Conservation (phyloP, 1,284 basidiomycete genomes). For the Neotropicomus parvogracilis region DNA sequence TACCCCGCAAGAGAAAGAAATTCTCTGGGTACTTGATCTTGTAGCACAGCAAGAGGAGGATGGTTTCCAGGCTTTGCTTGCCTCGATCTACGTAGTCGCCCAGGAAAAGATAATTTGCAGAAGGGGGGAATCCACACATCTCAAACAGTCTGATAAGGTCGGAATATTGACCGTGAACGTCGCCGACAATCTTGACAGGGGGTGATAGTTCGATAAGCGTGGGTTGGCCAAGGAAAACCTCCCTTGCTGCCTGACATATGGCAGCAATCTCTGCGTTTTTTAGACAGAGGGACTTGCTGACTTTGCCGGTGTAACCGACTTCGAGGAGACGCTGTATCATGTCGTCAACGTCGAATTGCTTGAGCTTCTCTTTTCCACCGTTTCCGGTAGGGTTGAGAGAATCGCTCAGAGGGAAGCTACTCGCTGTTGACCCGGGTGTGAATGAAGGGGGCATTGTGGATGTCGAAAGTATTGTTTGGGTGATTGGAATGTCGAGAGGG, state of each 20-base stretch:
- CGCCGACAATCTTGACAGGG: conserved; percentile 98
- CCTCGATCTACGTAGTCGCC: conserved; percentile 99
- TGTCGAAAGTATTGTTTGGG: conserved; percentile 72
- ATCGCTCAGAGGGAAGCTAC: conserved; percentile 39
- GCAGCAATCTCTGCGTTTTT: conserved; percentile 97
- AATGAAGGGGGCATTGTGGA: conserved; percentile 39
- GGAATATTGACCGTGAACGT: conserved; percentile 98
- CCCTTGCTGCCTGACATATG: conserved; percentile 94
- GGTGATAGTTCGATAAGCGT: conserved; percentile 97
- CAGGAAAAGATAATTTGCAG: conserved; percentile 97
- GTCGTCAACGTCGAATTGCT: conserved; percentile 91
- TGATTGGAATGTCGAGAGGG: conserved; percentile 72
- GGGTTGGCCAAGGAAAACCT: conserved; percentile 95
- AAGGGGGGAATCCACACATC: conserved; percentile 99
- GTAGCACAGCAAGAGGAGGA: conserved; percentile 94
- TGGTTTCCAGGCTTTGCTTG: conserved; percentile 98
- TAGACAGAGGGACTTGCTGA: conserved; percentile 92
- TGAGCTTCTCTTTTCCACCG: conserved; percentile 54
- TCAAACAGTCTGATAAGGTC: conserved; percentile 98
- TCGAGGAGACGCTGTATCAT: conserved; percentile 97
- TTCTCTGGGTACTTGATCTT: conserved; percentile 99
- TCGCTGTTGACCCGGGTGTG: conserved; percentile 44
- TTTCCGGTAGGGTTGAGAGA: conserved; percentile 37
- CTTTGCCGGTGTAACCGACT: conserved; percentile 97
- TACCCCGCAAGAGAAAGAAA: conserved; percentile 96